These are phyloP conservation scores for Myxozyma neotropica DNA, from an alignment of 805 yeast genomes.

Conservation along the genomic window DNA sequence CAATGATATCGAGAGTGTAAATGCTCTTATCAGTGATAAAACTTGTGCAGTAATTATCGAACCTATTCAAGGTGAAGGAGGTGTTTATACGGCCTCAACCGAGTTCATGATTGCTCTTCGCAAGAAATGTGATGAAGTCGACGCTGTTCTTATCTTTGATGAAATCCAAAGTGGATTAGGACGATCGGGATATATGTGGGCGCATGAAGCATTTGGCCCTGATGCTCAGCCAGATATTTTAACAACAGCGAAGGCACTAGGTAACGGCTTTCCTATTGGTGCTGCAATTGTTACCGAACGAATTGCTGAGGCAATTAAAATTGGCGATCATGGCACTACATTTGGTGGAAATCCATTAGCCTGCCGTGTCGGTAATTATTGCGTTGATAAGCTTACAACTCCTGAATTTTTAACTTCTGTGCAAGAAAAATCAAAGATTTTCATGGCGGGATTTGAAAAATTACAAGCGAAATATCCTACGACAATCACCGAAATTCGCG, in stretches of 20 bases:
- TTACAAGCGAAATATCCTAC: constrained; percentile 60
- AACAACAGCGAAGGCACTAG: constrained; percentile 94
- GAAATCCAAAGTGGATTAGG: constrained; percentile 98
- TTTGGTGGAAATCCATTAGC: constrained; percentile 97
- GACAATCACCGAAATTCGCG: constrained; percentile 70
- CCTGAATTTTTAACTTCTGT: constrained; percentile 64
- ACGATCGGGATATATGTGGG: constrained; percentile 91
- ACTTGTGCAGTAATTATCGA: constrained; percentile 93
- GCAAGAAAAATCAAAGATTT: constrained; percentile 57
- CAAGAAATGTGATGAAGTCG: constrained; percentile 64
- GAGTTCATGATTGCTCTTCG: constrained; percentile 70
- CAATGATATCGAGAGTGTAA: constrained; percentile 61
- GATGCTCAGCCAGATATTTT: constrained; percentile 93
- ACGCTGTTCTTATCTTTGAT: constrained; percentile 82
- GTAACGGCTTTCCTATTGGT: constrained; percentile 95
- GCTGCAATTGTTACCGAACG: constrained; percentile 86
- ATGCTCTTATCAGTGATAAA: constrained; percentile 56
- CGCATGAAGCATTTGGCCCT: constrained; percentile 71
- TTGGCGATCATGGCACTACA: constrained; percentile 98
- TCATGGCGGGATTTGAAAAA: constrained; percentile 47
- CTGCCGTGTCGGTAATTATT: constrained; percentile 75
- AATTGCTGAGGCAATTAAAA: constrained; percentile 69
- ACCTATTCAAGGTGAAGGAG: constrained; percentile 99
- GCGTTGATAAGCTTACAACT: constrained; percentile 66
- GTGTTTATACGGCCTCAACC: constrained; percentile 67